Evolutionary conservation across 1,139 yeast genomes (phyloP).

Genomic region (Blastobotrys malaysiensis): DNA sequence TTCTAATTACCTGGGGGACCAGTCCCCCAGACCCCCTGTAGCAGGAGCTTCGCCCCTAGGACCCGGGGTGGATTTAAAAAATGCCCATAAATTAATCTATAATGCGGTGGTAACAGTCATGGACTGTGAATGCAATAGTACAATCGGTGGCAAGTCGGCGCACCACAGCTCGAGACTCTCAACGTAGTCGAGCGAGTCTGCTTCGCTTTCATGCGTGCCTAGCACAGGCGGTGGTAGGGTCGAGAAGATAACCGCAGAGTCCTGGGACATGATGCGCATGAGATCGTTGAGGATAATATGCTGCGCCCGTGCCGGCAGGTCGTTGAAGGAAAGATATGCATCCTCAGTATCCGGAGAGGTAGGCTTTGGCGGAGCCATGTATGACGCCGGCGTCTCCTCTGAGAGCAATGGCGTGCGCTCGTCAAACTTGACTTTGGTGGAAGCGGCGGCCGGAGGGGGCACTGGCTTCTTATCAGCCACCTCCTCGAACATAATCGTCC

Average conservation of each 20-base stretch:
- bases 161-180: slow-evolving; percentile 77
- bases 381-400: slow-evolving; percentile 1
- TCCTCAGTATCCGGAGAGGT: background rate
- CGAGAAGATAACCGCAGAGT: slow-evolving; percentile 69
- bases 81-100: slow-evolving; percentile 23
- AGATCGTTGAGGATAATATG: slow-evolving; percentile 82
- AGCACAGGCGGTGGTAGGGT: slow-evolving; percentile 84
- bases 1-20: too few relatives aligned
- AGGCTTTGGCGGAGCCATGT: background rate
- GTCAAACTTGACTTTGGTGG: slow-evolving; percentile 5
- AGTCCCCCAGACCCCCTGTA: too few relatives aligned
- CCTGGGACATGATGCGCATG: slow-evolving; percentile 58
- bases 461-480: background rate
- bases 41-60: too few relatives aligned
- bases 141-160: slow-evolving; percentile 70
- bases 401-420: slow-evolving; percentile 13
- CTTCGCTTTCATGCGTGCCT: slow-evolving; percentile 69
- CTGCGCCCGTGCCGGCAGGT: slow-evolving; percentile 86
- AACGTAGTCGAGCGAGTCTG: slow-evolving; percentile 67
- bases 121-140: slow-evolving; percentile 82
- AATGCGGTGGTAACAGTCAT: slow-evolving; percentile 93
- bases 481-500: slow-evolving; percentile 48
- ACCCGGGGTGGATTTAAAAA: slow-evolving; percentile 6
- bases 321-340: slow-evolving; percentile 55
- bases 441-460: background rate